Percentiles rank a stretch among this genome's conserved stretches.
phyloP scores from a whole-genome alignment of 345 rosid genomes.

The Pugionium dolabratum region DNA sequence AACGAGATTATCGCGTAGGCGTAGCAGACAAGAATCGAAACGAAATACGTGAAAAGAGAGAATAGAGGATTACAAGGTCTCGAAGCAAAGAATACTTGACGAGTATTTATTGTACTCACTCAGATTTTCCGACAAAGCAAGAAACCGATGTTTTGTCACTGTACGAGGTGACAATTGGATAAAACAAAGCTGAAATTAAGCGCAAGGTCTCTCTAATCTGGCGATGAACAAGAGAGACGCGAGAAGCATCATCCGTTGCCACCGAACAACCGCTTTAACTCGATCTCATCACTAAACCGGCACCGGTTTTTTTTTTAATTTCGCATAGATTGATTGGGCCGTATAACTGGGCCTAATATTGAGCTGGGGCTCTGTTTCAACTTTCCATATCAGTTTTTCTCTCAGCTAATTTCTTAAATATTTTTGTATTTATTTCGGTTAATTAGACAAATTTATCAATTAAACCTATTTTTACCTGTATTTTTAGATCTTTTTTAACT shows the following conservation, averaged over 20 bases:
- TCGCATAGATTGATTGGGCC: no score
- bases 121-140: constrained; percentile 27
- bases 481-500: no score
- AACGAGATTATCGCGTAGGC: constrained; percentile 10
- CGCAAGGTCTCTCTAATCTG: constrained; percentile 2
- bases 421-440: no score
- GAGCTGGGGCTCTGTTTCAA: no score
- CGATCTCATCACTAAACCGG: background rate
- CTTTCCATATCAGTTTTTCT: no score
- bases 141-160: constrained; percentile 13
- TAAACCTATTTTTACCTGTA: no score
- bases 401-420: no score
- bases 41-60: constrained; percentile 31
- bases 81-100: constrained; percentile 37
- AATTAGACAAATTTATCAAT: no score
- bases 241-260: constrained; percentile 19
- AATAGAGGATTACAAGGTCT: constrained; percentile 18
- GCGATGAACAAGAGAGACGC: background rate
- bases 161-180: constrained; percentile 1
- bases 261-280: constrained; percentile 1
- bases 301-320: no score
- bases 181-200: background rate
- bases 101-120: constrained; percentile 3
- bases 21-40: constrained; percentile 21
- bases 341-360: no score